Evolutionary conservation across 139 green algal species (phyloP).

Genomic region (Raphidocelis subcapitata): DNA sequence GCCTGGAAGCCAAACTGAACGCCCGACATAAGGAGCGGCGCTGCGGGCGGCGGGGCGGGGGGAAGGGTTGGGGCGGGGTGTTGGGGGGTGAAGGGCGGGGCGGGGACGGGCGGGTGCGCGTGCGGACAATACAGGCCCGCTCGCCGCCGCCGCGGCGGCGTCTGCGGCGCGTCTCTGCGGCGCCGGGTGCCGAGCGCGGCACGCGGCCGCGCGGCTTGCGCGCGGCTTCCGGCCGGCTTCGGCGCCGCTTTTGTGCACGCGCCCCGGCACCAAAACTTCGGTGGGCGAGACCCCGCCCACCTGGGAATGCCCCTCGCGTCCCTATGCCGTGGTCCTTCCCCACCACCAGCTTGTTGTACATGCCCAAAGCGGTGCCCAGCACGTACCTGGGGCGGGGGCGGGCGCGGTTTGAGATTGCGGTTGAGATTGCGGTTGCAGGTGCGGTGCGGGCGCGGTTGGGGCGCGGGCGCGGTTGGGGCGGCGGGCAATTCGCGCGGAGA

Average conservation of each 20-base stretch:
- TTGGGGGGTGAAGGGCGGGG: background rate
- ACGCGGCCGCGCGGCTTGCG: background rate
- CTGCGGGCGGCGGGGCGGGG: constrained; percentile 27
- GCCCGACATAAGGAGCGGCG: constrained; percentile 47
- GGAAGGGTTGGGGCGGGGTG: background rate
- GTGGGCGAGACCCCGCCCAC: constrained; percentile 27
- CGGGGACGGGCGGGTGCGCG: background rate
- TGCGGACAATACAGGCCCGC: background rate
- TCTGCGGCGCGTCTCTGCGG: background rate
- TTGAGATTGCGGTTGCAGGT: too few species aligned
- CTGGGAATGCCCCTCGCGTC: constrained; percentile 72
- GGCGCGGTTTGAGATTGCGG: too few species aligned
- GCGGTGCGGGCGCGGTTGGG: too few species aligned
- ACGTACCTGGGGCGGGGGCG: too few species aligned
- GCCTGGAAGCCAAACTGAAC: constrained; percentile 79
- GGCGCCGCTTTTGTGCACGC: background rate
- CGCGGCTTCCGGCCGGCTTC: background rate
- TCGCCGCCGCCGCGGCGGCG: background rate
- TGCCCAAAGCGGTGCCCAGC: constrained; percentile 69
- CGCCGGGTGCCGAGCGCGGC: background rate
- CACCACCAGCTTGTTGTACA: constrained; percentile 80
- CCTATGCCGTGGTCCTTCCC: constrained; percentile 67
- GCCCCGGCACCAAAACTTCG: background rate
- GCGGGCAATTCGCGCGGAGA: too few species aligned
- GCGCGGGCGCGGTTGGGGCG: too few species aligned